Evolutionary conservation across 257 asterid species (phyloP).

Genomic region (Solanum verrucosum): DNA sequence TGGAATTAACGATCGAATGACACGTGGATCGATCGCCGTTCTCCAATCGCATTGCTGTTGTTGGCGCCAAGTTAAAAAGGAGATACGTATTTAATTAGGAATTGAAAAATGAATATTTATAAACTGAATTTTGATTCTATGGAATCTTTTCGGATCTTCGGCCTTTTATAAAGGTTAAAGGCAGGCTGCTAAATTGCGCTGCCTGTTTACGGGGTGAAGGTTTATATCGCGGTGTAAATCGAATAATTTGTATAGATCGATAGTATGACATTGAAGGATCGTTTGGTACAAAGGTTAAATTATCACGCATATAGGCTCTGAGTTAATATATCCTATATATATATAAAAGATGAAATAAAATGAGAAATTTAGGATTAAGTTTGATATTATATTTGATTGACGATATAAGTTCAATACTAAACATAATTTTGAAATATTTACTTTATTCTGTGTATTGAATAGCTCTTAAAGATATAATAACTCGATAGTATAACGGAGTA

Average conservation of each 20-base stretch:
- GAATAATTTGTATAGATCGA: not conserved
- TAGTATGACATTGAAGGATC: not conserved
- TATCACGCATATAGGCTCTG: fast-evolving
- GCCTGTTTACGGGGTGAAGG: not conserved
- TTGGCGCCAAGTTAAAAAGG: slow-evolving; percentile 14
- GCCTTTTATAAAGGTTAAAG: not conserved
- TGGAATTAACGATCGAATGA: slow-evolving; percentile 9
- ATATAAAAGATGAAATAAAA: too few relatives aligned
- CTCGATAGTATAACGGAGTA: too few relatives aligned
- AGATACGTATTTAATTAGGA: not conserved
- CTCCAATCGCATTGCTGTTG: slow-evolving; percentile 29
- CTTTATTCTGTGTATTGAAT: too few relatives aligned
- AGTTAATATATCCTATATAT: too few relatives aligned
- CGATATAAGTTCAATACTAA: too few relatives aligned
- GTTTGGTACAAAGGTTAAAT: too few relatives aligned
- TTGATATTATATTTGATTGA: too few relatives aligned
- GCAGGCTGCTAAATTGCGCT: not conserved
- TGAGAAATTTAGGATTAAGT: too few relatives aligned
- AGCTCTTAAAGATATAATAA: too few relatives aligned
- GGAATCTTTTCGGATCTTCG: not conserved
- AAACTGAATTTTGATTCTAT: not conserved
- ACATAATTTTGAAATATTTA: too few relatives aligned
- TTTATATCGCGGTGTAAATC: not conserved
- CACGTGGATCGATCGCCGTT: slow-evolving; percentile 37
- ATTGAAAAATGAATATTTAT: not conserved